Conservation (phyloP, 495 filamentous ascomycete genomes). For the Evansstolkia leycettana region DNA sequence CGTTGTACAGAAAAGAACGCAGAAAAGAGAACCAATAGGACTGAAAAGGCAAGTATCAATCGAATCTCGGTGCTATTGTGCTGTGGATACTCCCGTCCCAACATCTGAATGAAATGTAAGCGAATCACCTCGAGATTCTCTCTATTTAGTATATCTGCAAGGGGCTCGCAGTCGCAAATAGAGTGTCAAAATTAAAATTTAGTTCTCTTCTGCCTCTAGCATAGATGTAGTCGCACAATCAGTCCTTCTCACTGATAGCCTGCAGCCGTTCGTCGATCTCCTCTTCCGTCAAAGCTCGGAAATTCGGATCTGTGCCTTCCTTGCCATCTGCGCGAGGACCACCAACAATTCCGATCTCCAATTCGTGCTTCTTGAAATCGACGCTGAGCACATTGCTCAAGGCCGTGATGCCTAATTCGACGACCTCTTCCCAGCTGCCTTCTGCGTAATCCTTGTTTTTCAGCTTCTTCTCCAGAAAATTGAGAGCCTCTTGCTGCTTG, state of each 20-base stretch:
- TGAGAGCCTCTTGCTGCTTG: slow-evolving; percentile 96
- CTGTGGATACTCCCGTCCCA: no score
- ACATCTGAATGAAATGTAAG: no score
- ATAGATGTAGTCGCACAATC: slow-evolving; percentile 12
- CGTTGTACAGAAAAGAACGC: no score
- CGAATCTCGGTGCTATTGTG: no score
- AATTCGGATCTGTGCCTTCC: slow-evolving; percentile 63
- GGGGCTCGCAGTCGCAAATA: no score
- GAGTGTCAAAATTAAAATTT: no score
- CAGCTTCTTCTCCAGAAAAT: slow-evolving; percentile 97
- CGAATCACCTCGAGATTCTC: no score
- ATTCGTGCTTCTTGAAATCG: slow-evolving; percentile 98
- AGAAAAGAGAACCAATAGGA: no score
- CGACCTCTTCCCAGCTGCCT: slow-evolving; percentile 93
- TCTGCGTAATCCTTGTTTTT: slow-evolving; percentile 97
- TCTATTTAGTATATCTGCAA: no score
- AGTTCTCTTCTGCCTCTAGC: no score
- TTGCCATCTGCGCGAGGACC: slow-evolving; percentile 66
- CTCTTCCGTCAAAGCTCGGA: slow-evolving; percentile 85
- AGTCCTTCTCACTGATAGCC: slow-evolving; percentile 97
- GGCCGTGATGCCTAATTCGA: slow-evolving; percentile 88
- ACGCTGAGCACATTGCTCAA: slow-evolving; percentile 93
- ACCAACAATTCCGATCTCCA: slow-evolving; percentile 94
- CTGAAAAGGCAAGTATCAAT: no score
- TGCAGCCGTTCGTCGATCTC: slow-evolving; percentile 98